phyloP scores from a whole-genome alignment of 1,139 yeast genomes.

The Magnusiomyces starmeri region DNA sequence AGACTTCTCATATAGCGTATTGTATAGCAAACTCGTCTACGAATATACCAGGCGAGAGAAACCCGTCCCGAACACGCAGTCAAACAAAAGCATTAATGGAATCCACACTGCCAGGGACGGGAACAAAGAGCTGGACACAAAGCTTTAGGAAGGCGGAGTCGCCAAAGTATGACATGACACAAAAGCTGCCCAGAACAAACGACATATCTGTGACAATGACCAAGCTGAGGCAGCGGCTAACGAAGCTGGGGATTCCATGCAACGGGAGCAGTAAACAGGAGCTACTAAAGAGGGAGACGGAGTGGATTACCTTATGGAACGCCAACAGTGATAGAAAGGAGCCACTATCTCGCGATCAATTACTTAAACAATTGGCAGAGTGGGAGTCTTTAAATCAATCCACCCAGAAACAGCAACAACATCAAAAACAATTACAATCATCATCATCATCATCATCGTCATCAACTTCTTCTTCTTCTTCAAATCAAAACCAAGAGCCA shows the following conservation, averaged over 20 bases:
- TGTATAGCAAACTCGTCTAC: slow-evolving; percentile 42
- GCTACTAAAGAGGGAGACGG: slow-evolving; percentile 65
- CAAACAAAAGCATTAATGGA: slow-evolving; percentile 62
- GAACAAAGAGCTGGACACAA: too few relatives aligned
- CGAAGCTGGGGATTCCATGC: slow-evolving; percentile 48
- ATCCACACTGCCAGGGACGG: too few relatives aligned
- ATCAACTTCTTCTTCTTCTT: slow-evolving; percentile 3
- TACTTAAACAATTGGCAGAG: slow-evolving; percentile 49
- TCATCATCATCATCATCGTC: slow-evolving; percentile 4
- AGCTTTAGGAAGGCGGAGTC: neutral
- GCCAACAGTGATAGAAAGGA: slow-evolving; percentile 72
- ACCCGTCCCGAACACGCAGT: too few relatives aligned
- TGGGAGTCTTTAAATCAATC: slow-evolving; percentile 51
- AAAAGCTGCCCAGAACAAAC: slow-evolving; percentile 41
- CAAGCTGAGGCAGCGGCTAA: slow-evolving; percentile 45
- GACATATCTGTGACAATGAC: slow-evolving; percentile 43
- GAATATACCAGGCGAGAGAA: too few relatives aligned
- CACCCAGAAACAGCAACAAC: neutral
- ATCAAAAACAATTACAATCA: neutral
- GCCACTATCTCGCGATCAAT: slow-evolving; percentile 51
- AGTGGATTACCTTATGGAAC: slow-evolving; percentile 73
- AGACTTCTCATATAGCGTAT: slow-evolving; percentile 60
- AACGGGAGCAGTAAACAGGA: slow-evolving; percentile 52
- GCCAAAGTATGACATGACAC: neutral
- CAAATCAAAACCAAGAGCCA: slow-evolving; percentile 11